Evolutionary conservation across 495 filamentous ascomycete genomes (phyloP), one percentile per base, ranked within the genome.

Genomic region (Podospora pseudocomata): DNA sequence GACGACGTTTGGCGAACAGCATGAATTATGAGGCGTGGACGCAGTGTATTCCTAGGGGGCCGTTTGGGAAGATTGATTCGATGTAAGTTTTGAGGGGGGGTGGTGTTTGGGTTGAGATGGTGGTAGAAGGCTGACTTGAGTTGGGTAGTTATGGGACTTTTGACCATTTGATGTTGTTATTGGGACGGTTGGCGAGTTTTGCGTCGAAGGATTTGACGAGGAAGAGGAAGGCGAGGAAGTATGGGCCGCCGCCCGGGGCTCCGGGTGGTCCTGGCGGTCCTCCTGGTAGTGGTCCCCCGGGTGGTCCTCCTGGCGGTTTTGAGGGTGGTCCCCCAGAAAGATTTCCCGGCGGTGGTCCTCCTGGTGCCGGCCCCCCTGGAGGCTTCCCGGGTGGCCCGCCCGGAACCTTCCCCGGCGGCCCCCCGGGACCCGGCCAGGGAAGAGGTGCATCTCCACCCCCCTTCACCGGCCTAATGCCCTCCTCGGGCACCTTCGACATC

Each of bases 121-220:
- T 13, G 32, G 39, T 19, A 15, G 5, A 27, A 6, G 27, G 9
- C 4, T 65, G 2, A 66, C 63, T 58, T 2, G 5, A 20, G 27
- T 1, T 3, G 0, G 3, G n/a, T 7, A 87, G 85, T 56, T 95
- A 92, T 75, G 95, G 92, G 9, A 91, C 91, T 2, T 89, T 89
- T 64, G 95, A 99, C 73, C 91, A 97, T 77, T 74, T 97, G 16
- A 86, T 93, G 65, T 85, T 99, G 7, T 78, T 99, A 0, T 81
- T 97, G 20, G 95, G 89, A 20, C 88, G 94, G 15, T 74, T 97
- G n/a, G 88, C 90, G 16, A 88, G 90, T 66, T 99, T 97, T 76
- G 86, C 91, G 15, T 86, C 88, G 2, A 87, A 86, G 61, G 95
- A 99, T 77, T 82, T 92, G 16, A 85, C 83, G 60, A 83, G 95